Percentiles rank a stretch among this genome's conserved stretches.
Evolutionary conservation across 139 green algal genomes (phyloP).

Genomic region (Chlamydomonas incerta): DNA sequence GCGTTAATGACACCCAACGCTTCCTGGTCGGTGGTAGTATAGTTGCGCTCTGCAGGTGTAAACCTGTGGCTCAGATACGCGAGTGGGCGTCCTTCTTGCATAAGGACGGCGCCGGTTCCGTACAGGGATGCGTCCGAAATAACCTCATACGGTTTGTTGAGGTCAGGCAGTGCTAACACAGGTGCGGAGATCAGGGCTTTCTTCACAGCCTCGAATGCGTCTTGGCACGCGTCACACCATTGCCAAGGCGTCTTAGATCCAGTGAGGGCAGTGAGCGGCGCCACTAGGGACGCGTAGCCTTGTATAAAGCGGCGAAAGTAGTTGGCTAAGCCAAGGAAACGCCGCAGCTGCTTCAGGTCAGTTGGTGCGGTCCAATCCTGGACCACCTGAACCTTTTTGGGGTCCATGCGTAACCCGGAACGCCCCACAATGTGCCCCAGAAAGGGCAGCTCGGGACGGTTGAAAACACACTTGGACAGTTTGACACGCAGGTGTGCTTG

Average conservation of each 20-base stretch:
- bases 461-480: slow-evolving; percentile 61
- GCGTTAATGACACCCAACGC: slow-evolving; percentile 52
- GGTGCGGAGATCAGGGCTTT: slow-evolving; percentile 12
- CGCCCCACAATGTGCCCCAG: slow-evolving; percentile 7
- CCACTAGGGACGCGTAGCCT: slow-evolving; percentile 27
- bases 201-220: slow-evolving; percentile 42
- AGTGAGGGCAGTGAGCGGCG: slow-evolving; percentile 47
- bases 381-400: background rate
- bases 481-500: slow-evolving; percentile 60
- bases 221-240: background rate
- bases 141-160: slow-evolving; percentile 30
- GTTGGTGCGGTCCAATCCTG: slow-evolving; percentile 20
- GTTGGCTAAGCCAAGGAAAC: slow-evolving; percentile 56
- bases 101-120: slow-evolving; percentile 42
- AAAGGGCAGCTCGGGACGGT: background rate
- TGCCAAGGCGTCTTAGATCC: background rate
- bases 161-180: slow-evolving; percentile 41
- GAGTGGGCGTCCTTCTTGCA: slow-evolving; percentile 49
- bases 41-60: slow-evolving; percentile 8
- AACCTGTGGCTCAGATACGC: slow-evolving; percentile 43
- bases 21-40: slow-evolving; percentile 46
- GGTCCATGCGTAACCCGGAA: background rate
- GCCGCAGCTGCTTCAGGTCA: background rate
- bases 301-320: slow-evolving; percentile 63
- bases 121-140: slow-evolving; percentile 42